These are phyloP conservation scores for Alternaria dauci DNA, from an alignment of 2,329 filamentous ascomycete genomes.

Conservation along the genomic window DNA sequence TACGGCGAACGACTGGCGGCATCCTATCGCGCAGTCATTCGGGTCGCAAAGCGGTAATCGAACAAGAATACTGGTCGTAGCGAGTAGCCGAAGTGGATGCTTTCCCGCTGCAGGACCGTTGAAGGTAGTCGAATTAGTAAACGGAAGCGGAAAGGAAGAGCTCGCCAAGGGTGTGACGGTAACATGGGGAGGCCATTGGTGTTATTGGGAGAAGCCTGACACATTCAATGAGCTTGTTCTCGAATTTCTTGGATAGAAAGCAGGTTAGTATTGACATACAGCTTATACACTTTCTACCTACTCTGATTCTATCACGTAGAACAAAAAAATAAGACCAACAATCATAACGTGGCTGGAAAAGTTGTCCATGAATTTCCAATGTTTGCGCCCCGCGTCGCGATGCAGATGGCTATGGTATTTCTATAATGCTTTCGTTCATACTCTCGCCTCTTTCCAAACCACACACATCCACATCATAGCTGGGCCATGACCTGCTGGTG, in stretches of 20 bases:
- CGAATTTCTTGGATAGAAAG: conserved; percentile 16
- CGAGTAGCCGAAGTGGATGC: conserved; percentile 39
- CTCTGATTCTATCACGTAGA: too few relatives aligned
- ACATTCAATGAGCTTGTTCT: conserved; percentile 33
- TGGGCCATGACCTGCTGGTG: neutral
- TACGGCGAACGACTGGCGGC: conserved; percentile 39
- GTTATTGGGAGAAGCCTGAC: conserved; percentile 42
- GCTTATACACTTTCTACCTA: too few relatives aligned
- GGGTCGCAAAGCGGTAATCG: conserved; percentile 22
- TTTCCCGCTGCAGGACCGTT: conserved; percentile 38
- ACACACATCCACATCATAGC: neutral
- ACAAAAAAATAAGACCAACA: too few relatives aligned
- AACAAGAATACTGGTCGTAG: conserved; percentile 34
- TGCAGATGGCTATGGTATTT: neutral
- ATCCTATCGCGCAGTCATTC: conserved; percentile 31
- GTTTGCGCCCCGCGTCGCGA: neutral
- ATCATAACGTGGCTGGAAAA: too few relatives aligned
- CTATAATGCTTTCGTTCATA: neutral
- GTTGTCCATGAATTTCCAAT: too few relatives aligned
- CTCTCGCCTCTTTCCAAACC: neutral
- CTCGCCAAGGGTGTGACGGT: conserved; percentile 28
- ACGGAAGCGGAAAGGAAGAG: conserved; percentile 18
- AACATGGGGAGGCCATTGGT: conserved; percentile 45
- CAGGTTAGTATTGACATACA: neutral
- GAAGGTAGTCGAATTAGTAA: conserved; percentile 33